These are phyloP conservation scores for Jamesozyma hellenica DNA, from an alignment of 805 yeast species.

Conservation along the genomic window DNA sequence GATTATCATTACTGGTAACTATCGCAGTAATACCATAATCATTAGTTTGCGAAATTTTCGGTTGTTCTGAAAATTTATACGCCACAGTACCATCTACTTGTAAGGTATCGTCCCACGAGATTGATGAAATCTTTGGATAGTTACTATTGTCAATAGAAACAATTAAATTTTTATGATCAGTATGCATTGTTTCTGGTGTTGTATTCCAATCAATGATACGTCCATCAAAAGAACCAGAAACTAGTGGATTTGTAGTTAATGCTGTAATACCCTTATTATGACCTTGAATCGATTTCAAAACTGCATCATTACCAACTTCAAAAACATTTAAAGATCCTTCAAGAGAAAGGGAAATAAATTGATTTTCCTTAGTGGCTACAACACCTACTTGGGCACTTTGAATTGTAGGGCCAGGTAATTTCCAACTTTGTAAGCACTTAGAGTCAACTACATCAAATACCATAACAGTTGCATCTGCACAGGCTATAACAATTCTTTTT, in stretches of 20 bases:
- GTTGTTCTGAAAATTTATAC: conserved; percentile 37
- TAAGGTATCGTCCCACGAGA: conserved; percentile 85
- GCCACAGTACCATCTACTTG: conserved; percentile 27
- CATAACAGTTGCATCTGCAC: conserved; percentile 74
- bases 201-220: conserved; percentile 50
- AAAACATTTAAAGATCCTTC: conserved; percentile 65
- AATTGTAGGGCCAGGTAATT: conserved; percentile 33
- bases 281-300: conserved; percentile 43
- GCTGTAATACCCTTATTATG: conserved; percentile 80
- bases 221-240: conserved; percentile 81
- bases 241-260: conserved; percentile 28
- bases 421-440: conserved; percentile 41
- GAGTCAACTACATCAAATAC: conserved; percentile 46
- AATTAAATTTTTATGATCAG: conserved; percentile 57
- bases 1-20: conserved; percentile 36
- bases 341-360: conserved; percentile 54
- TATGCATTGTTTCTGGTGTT: conserved; percentile 26
- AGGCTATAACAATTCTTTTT: conserved; percentile 56
- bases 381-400: conserved; percentile 75
- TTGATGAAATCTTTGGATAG: conserved; percentile 35
- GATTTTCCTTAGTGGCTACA: conserved; percentile 42
- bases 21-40: conserved; percentile 33
- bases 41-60: conserved; percentile 35
- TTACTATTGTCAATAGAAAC: conserved; percentile 36
- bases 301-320: conserved; percentile 29